Base-by-base conservation (phyloP, 306 rosid species). In the Quercus rubra region DNA sequence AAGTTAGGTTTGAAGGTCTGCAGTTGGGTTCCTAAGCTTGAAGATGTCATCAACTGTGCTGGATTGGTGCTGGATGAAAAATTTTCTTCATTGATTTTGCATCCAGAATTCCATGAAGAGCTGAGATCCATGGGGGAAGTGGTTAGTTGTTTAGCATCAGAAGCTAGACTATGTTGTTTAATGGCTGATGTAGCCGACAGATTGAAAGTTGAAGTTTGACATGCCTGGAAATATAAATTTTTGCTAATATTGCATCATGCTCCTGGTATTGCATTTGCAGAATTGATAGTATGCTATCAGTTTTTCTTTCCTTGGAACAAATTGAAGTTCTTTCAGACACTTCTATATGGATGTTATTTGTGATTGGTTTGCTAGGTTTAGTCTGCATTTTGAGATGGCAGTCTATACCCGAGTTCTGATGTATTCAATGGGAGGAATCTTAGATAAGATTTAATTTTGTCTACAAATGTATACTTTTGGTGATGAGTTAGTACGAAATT, bases 1-100 rank as follows among this genome's bases (percentile, higher is more conserved):
- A 23, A 20, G 63, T 88, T 91, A 75, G 90, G 90, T 77, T 85
- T 90, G 94, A 85, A 82, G 81, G 89, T 82, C 61, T 91, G 96
- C 17, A 86, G 89, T 67, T 90, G 97, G 94, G 90, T 92, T 83
- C 98, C 99, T 54, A 90, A 85, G 70, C 91, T 91, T 14, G 94
- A 95, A 77, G 97, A 85, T 82, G 88, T 90, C 31, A 84, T 72
- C 58, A 90, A 82, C 78, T 95, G 85, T 79, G 73, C 90, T 11
- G 87, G 90, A 19, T 52, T 91, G 58, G 79, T 95, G 70, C 78
- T 95, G 74, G 96, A 95, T 79, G 97, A 84, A 84, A 88, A 89
- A 68, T 92, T 88, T 79, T 88, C 99, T 59, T 77, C 93, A 3
- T 58, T 92, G 85, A 93, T 89, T 51, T 84, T 95, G 81, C 91